phyloP scores from a whole-genome alignment of 306 rosid genomes.

The Malus fusca region DNA sequence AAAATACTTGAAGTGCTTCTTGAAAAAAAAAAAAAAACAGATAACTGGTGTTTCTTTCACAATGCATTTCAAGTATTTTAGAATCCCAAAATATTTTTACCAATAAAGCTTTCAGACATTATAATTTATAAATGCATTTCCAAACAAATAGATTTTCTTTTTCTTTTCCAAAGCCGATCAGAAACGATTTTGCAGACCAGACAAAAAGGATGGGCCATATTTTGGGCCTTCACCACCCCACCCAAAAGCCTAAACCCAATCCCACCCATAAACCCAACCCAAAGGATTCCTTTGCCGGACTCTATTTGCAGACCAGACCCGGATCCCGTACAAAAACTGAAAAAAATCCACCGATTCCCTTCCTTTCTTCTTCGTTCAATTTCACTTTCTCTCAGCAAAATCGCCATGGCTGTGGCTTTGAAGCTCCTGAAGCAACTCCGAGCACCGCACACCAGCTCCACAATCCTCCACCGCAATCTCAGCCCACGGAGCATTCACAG shows the following conservation, averaged over 20 bases:
- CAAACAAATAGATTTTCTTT: no score
- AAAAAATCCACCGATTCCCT: no score
- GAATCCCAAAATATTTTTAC: no score
- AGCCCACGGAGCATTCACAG: background rate
- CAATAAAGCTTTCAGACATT: no score
- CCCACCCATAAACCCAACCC: background rate
- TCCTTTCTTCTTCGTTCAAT: background rate
- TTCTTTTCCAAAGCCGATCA: no score
- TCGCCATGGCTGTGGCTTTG: constrained; percentile 26
- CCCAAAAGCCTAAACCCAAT: background rate
- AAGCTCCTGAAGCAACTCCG: constrained; percentile 34
- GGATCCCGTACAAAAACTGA: background rate
- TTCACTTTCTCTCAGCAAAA: background rate
- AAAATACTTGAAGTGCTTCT: no score
- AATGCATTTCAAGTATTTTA: no score
- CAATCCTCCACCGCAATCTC: background rate
- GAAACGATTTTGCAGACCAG: no score
- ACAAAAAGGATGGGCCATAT: background rate
- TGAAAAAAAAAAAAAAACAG: fast-evolving
- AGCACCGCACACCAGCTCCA: constrained; percentile 8
- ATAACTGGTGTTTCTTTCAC: no score
- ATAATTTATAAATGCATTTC: no score
- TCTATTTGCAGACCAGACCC: background rate
- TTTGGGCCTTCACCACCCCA: background rate
- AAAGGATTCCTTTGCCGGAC: background rate